Conservation (phyloP, 768 basidiomycete species). For the Naematelia encephala region DNA sequence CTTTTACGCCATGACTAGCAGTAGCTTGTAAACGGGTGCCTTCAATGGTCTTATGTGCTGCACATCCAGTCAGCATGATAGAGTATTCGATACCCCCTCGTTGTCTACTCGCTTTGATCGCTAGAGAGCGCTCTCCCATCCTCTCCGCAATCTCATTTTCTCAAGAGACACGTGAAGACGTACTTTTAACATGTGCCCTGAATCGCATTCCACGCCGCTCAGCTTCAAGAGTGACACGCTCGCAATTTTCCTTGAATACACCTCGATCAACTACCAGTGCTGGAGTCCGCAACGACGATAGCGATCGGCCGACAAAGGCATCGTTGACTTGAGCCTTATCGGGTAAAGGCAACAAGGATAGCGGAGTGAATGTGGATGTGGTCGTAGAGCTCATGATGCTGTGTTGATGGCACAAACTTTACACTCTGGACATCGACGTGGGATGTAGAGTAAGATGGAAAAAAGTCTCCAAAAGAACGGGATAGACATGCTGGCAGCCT, state of each 20-base stretch:
- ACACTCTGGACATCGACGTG: too few species aligned
- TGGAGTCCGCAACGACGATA: constrained; percentile 67
- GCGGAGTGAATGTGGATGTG: constrained; percentile 24
- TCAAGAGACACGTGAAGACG: constrained; percentile 55
- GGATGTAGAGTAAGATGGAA: too few species aligned
- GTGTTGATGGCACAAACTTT: too few species aligned
- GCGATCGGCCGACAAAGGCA: constrained; percentile 59
- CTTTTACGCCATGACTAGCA: constrained; percentile 58
- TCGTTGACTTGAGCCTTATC: constrained; percentile 21
- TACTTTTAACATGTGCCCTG: constrained; percentile 74
- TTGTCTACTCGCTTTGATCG: neutral
- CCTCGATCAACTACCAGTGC: constrained; percentile 73
- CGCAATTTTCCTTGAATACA: constrained; percentile 70
- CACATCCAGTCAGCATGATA: neutral
- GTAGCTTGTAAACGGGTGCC: constrained; percentile 68
- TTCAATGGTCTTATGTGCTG: constrained; percentile 63
- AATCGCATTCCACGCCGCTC: constrained; percentile 67
- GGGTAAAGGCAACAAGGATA: constrained; percentile 29
- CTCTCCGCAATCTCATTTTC: too few species aligned
- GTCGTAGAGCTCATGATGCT: too few species aligned
- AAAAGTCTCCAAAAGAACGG: too few species aligned
- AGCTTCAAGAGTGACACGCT: constrained; percentile 66
- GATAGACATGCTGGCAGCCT: too few species aligned
- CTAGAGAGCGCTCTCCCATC: too few species aligned
- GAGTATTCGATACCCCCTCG: neutral